Conservation (phyloP, 306 rosid species). For the Quercus cerris region DNA sequence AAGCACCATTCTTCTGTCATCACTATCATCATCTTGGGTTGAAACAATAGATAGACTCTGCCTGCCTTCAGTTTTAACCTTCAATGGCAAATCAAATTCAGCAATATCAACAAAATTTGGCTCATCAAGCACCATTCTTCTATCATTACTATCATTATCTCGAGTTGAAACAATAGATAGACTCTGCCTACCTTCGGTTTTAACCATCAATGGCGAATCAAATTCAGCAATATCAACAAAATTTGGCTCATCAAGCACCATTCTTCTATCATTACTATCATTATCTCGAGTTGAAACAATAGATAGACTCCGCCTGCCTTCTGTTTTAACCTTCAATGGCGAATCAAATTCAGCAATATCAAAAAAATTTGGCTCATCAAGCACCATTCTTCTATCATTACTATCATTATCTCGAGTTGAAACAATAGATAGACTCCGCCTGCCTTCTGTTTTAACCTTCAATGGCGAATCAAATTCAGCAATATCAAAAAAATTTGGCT, state of each 20-base stretch:
- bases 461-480: neutral
- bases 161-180: conserved; percentile 58
- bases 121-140: neutral
- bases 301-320: conserved; percentile 80
- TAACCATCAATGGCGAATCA: conserved; percentile 68
- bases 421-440: too few species aligned
- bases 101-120: too few species aligned
- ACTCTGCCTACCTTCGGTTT: conserved; percentile 67
- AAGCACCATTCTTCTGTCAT: too few species aligned
- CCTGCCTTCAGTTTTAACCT: too few species aligned
- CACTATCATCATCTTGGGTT: too few species aligned
- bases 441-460: neutral
- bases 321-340: conserved; percentile 53
- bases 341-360: too few species aligned
- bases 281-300: conserved; percentile 39
- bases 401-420: too few species aligned
- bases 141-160: conserved; percentile 12
- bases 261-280: conserved; percentile 7
- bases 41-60: too few species aligned
- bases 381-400: too few species aligned
- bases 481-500: neutral
- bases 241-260: conserved; percentile 27
- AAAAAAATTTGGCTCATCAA: neutral
- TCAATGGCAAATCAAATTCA: too few species aligned
- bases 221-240: conserved; percentile 42